Evolutionary conservation across 441 rosid genomes (phyloP), one percentile per base, ranked within the genome.

Genomic region (Croton setiger): DNA sequence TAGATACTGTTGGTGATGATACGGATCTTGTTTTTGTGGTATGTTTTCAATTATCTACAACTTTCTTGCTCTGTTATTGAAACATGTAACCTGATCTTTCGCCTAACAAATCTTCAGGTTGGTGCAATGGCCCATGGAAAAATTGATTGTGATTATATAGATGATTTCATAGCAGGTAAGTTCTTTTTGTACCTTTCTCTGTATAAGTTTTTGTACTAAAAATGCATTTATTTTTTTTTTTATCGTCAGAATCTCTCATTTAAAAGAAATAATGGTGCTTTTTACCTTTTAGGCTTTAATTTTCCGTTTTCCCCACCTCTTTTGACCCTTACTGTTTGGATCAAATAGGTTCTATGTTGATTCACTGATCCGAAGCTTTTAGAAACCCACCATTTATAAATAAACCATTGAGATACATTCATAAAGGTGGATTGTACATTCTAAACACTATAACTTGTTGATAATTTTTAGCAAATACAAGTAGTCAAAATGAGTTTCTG

Each of bases 61-160:
- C 5, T n/a, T 58, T 49, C 18, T 1, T 9, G 0, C 7, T 31
- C 3, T 10, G 17, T 5, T 48, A 20, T 13, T 66, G 18, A 58
- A 27, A 43, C 53, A 27, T 31, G 9, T 31, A 60, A 7, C 35
- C 23, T 70, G 54, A 68, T 7, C 56, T 43, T 10, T 47, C 41
- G 20, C 14, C 14, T 31, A 14, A 65, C 15, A 44, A 49, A 21
- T 71, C 13, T 52, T 52, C 62, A 92, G 98, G 85, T 88, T 61
- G 98, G 98, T 69, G 95, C 96, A 2, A 88, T 92, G 98, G 81
- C 97, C 14, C 96, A 92, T 44, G 98, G 98, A 51, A 92, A 88
- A 76, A 87, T 90, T 68, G 81, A 86, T 1, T 75, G 82, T 0
- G 91, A 90, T 48, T 90, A 88, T 62, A 82, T 87, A 1, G 96